Evolutionary conservation across 176 grass and related monocot genomes (phyloP).

Genomic region (Elaeis guineensis): DNA sequence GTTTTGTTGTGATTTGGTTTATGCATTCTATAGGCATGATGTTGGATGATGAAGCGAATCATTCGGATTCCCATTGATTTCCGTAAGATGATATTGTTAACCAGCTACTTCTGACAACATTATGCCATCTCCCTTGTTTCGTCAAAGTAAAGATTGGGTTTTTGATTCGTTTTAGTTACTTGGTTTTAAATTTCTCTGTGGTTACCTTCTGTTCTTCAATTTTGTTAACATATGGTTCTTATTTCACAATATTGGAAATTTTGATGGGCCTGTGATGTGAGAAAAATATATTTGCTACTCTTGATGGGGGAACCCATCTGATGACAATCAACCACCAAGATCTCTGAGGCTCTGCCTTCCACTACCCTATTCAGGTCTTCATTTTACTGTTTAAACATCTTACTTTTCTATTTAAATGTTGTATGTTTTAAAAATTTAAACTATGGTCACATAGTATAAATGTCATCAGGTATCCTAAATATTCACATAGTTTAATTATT

Average conservation of each 20-base stretch:
- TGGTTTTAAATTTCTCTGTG: too few species aligned
- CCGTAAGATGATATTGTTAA: slow-evolving; percentile 5
- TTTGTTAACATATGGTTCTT: too few species aligned
- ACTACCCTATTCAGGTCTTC: too few species aligned
- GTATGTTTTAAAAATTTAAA: background rate
- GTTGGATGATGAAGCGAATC: slow-evolving; percentile 20
- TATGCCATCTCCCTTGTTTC: background rate
- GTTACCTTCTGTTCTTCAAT: too few species aligned
- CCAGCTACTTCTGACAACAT: slow-evolving; percentile 22
- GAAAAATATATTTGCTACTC: slow-evolving; percentile 21
- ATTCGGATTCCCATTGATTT: slow-evolving; percentile 24
- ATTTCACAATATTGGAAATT: too few species aligned
- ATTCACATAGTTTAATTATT: too few species aligned
- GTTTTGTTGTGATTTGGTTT: too few species aligned
- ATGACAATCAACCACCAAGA: slow-evolving; percentile 23
- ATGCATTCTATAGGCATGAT: background rate
- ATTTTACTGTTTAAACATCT: background rate
- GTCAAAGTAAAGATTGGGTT: too few species aligned
- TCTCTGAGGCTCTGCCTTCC: slow-evolving; percentile 10
- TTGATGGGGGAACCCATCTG: slow-evolving; percentile 14
- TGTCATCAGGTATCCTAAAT: background rate
- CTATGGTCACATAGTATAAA: too few species aligned
- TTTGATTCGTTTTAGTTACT: too few species aligned
- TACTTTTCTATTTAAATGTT: background rate
- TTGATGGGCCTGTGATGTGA: slow-evolving; percentile 9